Evolutionary conservation across 495 filamentous ascomycete species (phyloP).

Genomic region (Xylaria telfairii): DNA sequence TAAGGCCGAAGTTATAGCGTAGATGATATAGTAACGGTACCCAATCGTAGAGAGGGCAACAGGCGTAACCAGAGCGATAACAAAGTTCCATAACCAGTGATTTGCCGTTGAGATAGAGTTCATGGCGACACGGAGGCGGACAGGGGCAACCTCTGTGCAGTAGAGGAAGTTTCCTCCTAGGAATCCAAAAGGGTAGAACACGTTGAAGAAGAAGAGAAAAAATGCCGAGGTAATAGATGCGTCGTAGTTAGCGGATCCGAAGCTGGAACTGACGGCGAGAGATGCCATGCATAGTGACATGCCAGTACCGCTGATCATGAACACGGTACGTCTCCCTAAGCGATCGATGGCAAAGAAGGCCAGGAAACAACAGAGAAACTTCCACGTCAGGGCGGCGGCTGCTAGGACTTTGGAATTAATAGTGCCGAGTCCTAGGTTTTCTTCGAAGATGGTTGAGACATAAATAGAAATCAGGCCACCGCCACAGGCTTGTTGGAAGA

Average conservation of each 20-base stretch:
- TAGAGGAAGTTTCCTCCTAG: constrained; percentile 65
- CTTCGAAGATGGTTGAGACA: constrained; percentile 63
- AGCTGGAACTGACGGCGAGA: constrained; percentile 51
- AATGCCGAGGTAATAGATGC: constrained; percentile 50
- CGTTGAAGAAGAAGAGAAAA: constrained; percentile 67
- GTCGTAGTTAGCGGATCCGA: constrained; percentile 40
- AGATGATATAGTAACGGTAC: constrained; percentile 58
- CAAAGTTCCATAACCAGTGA: constrained; percentile 61
- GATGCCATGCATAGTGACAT: constrained; percentile 49
- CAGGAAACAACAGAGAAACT: constrained; percentile 56
- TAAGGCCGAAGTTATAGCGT: constrained; percentile 53
- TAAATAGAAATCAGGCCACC: constrained; percentile 69
- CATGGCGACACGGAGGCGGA: constrained; percentile 60
- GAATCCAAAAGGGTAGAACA: constrained; percentile 66
- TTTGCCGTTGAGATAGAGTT: constrained; percentile 56
- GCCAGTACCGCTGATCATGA: constrained; percentile 59
- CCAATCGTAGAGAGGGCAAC: constrained; percentile 54
- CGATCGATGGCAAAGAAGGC: constrained; percentile 61
- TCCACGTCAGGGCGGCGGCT: constrained; percentile 55
- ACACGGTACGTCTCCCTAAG: constrained; percentile 59
- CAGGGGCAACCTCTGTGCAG: constrained; percentile 61
- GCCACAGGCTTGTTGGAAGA: constrained; percentile 58
- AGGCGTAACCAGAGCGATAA: constrained; percentile 49
- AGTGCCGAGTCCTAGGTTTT: constrained; percentile 58
- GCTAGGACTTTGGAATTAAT: constrained; percentile 47